Evolutionary conservation across 1,284 basidiomycete species (phyloP), one percentile per base, ranked within the genome.

Genomic region (Malassezia brasiliensis): DNA sequence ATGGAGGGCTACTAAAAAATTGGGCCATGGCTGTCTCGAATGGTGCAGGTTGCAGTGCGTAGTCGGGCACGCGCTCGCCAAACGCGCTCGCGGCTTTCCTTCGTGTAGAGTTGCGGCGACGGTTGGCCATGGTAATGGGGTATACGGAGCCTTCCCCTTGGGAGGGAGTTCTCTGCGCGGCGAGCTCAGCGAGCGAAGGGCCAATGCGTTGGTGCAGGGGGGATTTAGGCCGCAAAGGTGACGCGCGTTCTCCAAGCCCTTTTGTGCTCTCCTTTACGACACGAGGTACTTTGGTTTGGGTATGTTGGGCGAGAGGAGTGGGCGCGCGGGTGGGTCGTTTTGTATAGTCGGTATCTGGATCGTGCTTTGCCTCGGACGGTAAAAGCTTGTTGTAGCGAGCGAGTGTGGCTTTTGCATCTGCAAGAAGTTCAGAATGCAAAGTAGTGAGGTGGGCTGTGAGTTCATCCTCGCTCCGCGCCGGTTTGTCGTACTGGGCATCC

Each of bases 21-120:
- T 38, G 11, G n/a, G 50, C 50, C 45, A 57, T 57, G 34, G 45
- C 47, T 17, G 42, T 36, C 19, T 57, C 55, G 37, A 57, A 57
- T 19, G 50, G 42, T 8, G 28, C 49, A 11, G 14, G 3, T 12
- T 37, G 50, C 20, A 28, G 32, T 10, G 34, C 39, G 40, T 37
- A 32, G n/a, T 52, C 55, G 9, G 55, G 55, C 35, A 57, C 37
- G 17, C 46, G 45, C 32, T 56, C 49, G 30, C 54, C 54, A 47
- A 56, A 56, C 14, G 54, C 54, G 20, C 28, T 45, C 17, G 42
- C 25, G 14, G 32, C 42, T 15, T 25, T 28, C 19, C n/a, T 45
- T 4, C 32, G 42, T 19, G 42, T 8, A 5, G 32, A 45, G 15
- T 45, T 32, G n/a, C 28, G 42, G 6, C 28, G 14, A 5, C 15